Percentiles rank a stretch among this genome's conserved stretches.
Conservation (phyloP, 2,329 filamentous ascomycete species). For the Lachnellula hyalina region DNA sequence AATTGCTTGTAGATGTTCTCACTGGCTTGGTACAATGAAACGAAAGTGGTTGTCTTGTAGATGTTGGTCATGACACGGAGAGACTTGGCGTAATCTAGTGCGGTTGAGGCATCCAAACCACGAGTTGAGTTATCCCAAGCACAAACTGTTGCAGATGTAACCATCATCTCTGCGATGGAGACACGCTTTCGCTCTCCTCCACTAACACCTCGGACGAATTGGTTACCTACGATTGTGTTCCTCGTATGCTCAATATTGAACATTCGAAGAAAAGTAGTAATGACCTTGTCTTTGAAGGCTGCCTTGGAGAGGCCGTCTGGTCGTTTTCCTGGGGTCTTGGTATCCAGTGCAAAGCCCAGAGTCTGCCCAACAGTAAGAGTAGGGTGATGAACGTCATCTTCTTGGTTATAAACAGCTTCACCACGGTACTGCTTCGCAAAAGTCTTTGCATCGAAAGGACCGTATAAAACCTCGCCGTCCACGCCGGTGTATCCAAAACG, state of each 20-base stretch:
- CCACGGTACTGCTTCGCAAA: constrained; percentile 70
- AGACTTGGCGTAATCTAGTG: constrained; percentile 58
- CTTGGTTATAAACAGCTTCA: constrained; percentile 80
- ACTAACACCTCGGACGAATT: constrained; percentile 73
- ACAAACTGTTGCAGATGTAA: constrained; percentile 65
- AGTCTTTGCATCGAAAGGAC: constrained; percentile 64
- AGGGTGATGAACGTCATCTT: constrained; percentile 78
- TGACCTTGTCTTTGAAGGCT: constrained; percentile 72
- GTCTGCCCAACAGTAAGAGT: constrained; percentile 87
- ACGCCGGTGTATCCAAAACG: constrained; percentile 38
- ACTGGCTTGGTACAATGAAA: constrained; percentile 63
- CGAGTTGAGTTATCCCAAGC: constrained; percentile 74
- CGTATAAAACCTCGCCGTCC: constrained; percentile 70
- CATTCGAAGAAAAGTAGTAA: constrained; percentile 75
- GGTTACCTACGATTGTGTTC: constrained; percentile 79
- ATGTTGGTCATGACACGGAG: constrained; percentile 60
- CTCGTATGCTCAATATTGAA: constrained; percentile 90
- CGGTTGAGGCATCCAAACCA: constrained; percentile 63
- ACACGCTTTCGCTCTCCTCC: constrained; percentile 77
- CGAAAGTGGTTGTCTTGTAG: constrained; percentile 51
- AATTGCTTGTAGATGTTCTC: constrained; percentile 64
- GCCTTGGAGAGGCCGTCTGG: constrained; percentile 66
- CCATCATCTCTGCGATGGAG: constrained; percentile 78
- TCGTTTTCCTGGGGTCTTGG: constrained; percentile 76
- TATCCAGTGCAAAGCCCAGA: constrained; percentile 76